These are phyloP conservation scores for Prototheca wickerhamii DNA, from an alignment of 163 green algal genomes.

Conservation along the genomic window DNA sequence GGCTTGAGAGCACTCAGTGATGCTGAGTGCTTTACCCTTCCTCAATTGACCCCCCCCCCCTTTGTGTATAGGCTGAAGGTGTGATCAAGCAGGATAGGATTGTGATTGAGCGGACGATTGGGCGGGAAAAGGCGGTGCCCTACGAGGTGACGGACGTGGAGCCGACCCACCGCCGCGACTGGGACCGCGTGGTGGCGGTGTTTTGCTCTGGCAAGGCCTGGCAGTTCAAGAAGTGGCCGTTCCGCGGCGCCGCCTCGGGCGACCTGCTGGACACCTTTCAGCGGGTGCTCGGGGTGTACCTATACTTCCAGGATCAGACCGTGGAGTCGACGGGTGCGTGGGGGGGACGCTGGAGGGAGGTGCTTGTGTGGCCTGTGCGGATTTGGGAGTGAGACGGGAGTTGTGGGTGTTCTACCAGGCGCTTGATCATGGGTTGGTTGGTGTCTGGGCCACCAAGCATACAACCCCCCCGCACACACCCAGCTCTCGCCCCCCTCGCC, in stretches of 20 bases:
- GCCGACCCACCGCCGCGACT: constrained; percentile 51
- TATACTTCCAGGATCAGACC: constrained; percentile 62
- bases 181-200: constrained; percentile 78
- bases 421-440: no score
- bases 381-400: neutral
- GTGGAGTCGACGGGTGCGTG: constrained; percentile 20
- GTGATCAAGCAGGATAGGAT: constrained; percentile 19
- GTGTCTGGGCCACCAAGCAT: neutral
- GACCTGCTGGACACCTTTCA: constrained; percentile 68
- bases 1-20: no score
- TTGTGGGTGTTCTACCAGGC: no score
- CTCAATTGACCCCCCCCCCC: no score
- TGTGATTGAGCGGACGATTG: constrained; percentile 43
- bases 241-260: constrained; percentile 19
- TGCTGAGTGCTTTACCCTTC: no score
- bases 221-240: constrained; percentile 87
- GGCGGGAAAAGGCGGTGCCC: constrained; percentile 36
- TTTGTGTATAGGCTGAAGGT: constrained; percentile 11
- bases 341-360: neutral
- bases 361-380: neutral
- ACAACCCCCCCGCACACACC: neutral
- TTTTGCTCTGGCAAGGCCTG: constrained; percentile 79
- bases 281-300: constrained; percentile 52
- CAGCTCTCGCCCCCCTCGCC: neutral
- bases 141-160: constrained; percentile 66